Percentiles rank a stretch among this genome's conserved stretches.
Evolutionary conservation across 208 protist species (phyloP).

Genomic region (Leishmania braziliensis): DNA sequence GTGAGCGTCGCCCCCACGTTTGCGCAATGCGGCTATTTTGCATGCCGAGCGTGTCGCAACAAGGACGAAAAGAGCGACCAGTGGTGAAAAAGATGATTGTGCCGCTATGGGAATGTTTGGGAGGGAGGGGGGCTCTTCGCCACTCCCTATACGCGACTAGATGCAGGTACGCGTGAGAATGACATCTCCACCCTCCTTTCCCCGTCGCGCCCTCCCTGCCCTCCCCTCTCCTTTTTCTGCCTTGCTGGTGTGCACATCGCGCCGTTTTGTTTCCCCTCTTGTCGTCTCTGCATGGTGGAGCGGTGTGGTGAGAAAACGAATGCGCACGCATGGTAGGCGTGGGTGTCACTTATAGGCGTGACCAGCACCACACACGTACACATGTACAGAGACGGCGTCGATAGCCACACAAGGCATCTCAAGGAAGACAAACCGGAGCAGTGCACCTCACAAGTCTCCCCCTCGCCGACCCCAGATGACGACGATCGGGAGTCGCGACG

Average conservation of each 20-base stretch:
- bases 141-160: neutral
- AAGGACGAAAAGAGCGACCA: neutral
- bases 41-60: neutral
- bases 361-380: neutral
- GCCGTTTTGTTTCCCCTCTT: neutral
- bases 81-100: neutral
- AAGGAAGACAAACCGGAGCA: slow-evolving; percentile 16
- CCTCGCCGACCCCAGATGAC: slow-evolving; percentile 11
- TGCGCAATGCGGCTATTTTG: neutral
- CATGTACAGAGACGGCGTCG: neutral
- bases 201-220: neutral
- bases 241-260: neutral
- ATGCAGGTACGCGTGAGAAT: neutral
- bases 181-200: neutral
- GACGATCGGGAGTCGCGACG: slow-evolving; percentile 4
- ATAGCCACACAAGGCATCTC: slow-evolving; percentile 8
- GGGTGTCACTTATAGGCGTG: neutral
- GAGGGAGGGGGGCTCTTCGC: neutral
- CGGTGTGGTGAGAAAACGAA: neutral
- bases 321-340: neutral
- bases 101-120: neutral
- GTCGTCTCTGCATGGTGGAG: too few relatives aligned
- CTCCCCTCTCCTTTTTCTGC: neutral
- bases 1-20: neutral
- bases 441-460: slow-evolving; percentile 6